phyloP scores from a whole-genome alignment of 2,329 filamentous ascomycete species.

The Fusarium newnesense region DNA sequence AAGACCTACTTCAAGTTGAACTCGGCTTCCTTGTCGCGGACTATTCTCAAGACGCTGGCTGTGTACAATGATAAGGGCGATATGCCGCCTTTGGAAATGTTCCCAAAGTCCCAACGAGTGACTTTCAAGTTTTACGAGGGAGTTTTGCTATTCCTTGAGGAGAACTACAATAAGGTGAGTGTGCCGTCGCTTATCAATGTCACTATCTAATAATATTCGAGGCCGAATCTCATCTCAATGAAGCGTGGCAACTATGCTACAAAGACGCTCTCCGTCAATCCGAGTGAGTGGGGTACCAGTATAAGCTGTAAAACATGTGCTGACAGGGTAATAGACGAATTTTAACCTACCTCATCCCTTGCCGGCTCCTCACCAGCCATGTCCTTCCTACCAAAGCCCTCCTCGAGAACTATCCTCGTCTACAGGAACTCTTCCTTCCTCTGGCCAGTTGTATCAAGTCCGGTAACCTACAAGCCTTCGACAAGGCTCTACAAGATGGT shows the following conservation, averaged over 20 bases:
- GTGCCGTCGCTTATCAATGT: neutral
- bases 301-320: neutral
- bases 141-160: conserved; percentile 92
- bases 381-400: conserved; percentile 79
- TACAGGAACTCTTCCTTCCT: conserved; percentile 82
- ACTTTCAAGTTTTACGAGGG: conserved; percentile 98
- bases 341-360: conserved; percentile 93
- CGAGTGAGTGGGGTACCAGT: conserved; percentile 67
- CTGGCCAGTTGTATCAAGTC: conserved; percentile 81
- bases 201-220: conserved; percentile 47
- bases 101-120: conserved; percentile 90
- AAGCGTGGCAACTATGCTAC: conserved; percentile 86
- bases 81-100: conserved; percentile 81
- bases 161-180: conserved; percentile 83
- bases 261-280: conserved; percentile 77
- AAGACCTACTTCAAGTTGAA: conserved; percentile 99
- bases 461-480: conserved; percentile 86
- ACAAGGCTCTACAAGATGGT: conserved; percentile 79
- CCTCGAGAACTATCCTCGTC: conserved; percentile 77
- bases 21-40: conserved; percentile 87
- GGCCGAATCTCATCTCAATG: conserved; percentile 82
- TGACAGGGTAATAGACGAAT: conserved; percentile 71
- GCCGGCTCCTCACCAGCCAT: conserved; percentile 88
- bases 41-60: conserved; percentile 84
- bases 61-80: conserved; percentile 77